Evolutionary conservation across 2,329 filamentous ascomycete species (phyloP), one percentile per base, ranked within the genome.

Genomic region (Cryphonectria naterciae): DNA sequence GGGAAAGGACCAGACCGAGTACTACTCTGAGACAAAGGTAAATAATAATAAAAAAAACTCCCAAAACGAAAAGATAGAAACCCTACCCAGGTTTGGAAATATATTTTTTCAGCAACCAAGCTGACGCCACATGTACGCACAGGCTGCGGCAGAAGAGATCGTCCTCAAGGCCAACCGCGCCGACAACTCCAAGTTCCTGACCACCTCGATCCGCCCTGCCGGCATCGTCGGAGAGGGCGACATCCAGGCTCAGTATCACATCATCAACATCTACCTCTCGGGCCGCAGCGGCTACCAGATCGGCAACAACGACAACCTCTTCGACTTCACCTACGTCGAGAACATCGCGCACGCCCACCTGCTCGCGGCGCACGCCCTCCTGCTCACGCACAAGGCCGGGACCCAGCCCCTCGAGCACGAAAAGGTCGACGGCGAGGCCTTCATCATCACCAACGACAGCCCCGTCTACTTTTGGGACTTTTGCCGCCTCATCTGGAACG

Each of bases 391-490:
- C 71, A 83, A 86, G n/a, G 73, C 80, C 46, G 81, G 84, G 68
- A 90, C 88, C 28, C 85, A 86, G 0, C 90, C 90, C n/a, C 86
- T 93, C 52, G 89, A 92, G 81, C 83, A 89, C 81, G 92, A 94
- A 83, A 87, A 86, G 71, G 89, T 95, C 65, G 93, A 95, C 79
- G 96, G 95, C 71, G 91, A 98, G 80, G 91, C 91, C 66, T 95
- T 98, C 84, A 90, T 97, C 82, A 89, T 98, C 77, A 96, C 94
- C 70, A 98, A 98, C 80, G 93, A 94, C 81, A 85, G 89, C 75
- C 95, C 95, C 6, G 86, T 97, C 28, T 95, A 95, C 80, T 97
- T 97, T 81, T 97, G 96, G 90, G 94, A 97, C 81, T 92, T 97
- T 78, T 89, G 92, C 71, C 87, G 93, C 56, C 89, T 90, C 54